These are phyloP conservation scores for Xylariaceae sp. DNA, from an alignment of 2,329 filamentous ascomycete genomes.

Conservation along the genomic window DNA sequence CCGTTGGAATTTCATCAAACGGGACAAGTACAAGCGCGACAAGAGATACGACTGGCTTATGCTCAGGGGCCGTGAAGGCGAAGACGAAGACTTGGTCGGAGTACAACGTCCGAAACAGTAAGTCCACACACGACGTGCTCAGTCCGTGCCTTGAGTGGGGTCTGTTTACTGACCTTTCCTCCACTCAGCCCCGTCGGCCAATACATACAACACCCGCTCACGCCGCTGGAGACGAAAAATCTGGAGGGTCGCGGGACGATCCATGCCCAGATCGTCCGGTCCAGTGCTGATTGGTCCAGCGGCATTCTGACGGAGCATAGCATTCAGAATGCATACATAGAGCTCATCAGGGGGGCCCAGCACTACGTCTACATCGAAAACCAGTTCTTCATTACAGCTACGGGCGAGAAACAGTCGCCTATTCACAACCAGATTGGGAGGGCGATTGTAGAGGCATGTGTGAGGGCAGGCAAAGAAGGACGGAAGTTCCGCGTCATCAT, in stretches of 20 bases:
- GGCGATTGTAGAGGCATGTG: slow-evolving; percentile 85
- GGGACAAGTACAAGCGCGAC: slow-evolving; percentile 95
- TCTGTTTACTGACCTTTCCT: slow-evolving; percentile 3
- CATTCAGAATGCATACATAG: slow-evolving; percentile 81
- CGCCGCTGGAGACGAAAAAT: slow-evolving; percentile 61
- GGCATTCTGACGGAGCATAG: slow-evolving; percentile 80
- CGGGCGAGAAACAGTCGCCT: slow-evolving; percentile 78
- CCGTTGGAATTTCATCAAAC: slow-evolving; percentile 94
- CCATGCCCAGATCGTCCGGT: slow-evolving; percentile 79
- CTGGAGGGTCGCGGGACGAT: slow-evolving; percentile 65
- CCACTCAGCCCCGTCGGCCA: slow-evolving; percentile 66
- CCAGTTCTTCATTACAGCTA: slow-evolving; percentile 96
- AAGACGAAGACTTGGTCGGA: slow-evolving; percentile 78
- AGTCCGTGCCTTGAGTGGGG: no score
- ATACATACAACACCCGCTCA: slow-evolving; percentile 75
- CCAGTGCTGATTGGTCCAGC: slow-evolving; percentile 88
- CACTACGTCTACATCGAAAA: slow-evolving; percentile 98
- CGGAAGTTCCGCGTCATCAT: slow-evolving; percentile 90
- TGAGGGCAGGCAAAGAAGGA: slow-evolving; percentile 72
- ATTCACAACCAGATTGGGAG: slow-evolving; percentile 83
- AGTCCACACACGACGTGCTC: no score
- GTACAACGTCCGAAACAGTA: slow-evolving; percentile 81
- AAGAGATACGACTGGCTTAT: slow-evolving; percentile 78
- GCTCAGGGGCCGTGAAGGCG: slow-evolving; percentile 67
- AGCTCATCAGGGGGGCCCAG: slow-evolving; percentile 79